Conservation (phyloP, 1,139 yeast genomes). For the Pichia terricola region DNA sequence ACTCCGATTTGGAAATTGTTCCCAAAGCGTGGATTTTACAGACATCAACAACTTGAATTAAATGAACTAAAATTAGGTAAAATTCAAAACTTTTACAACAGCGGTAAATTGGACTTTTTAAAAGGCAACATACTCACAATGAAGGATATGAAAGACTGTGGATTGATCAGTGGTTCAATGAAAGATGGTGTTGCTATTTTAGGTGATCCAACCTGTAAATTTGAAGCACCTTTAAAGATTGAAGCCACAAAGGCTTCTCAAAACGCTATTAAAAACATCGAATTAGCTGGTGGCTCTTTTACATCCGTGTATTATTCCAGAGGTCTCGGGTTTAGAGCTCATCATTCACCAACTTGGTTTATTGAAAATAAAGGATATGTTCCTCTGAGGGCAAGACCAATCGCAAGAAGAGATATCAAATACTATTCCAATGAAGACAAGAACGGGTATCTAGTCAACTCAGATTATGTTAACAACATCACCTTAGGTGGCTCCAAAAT, state of each 20-base stretch:
- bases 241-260: slow-evolving; percentile 78
- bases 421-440: slow-evolving; percentile 64
- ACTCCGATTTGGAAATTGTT: slow-evolving; percentile 84
- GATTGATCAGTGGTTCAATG: slow-evolving; percentile 62
- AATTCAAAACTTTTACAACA: slow-evolving; percentile 53
- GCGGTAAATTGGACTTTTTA: slow-evolving; percentile 55
- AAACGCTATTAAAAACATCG: slow-evolving; percentile 66
- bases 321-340: slow-evolving; percentile 57
- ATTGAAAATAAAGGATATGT: slow-evolving; percentile 62
- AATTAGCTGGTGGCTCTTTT: slow-evolving; percentile 60
- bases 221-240: slow-evolving; percentile 54
- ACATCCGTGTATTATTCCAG: slow-evolving; percentile 64
- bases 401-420: slow-evolving; percentile 67
- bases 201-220: slow-evolving; percentile 40
- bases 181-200: slow-evolving; percentile 77
- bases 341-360: slow-evolving; percentile 65
- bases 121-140: slow-evolving; percentile 63
- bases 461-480: slow-evolving; percentile 21
- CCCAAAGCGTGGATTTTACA: slow-evolving; percentile 77
- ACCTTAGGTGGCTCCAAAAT: slow-evolving; percentile 14
- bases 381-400: slow-evolving; percentile 83
- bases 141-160: slow-evolving; percentile 59
- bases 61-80: slow-evolving; percentile 47
- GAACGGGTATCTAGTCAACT: slow-evolving; percentile 57
- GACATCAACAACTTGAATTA: slow-evolving; percentile 35